Base-by-base conservation (phyloP, 1,284 basidiomycete genomes). In the Cryptococcus sp. region DNA sequence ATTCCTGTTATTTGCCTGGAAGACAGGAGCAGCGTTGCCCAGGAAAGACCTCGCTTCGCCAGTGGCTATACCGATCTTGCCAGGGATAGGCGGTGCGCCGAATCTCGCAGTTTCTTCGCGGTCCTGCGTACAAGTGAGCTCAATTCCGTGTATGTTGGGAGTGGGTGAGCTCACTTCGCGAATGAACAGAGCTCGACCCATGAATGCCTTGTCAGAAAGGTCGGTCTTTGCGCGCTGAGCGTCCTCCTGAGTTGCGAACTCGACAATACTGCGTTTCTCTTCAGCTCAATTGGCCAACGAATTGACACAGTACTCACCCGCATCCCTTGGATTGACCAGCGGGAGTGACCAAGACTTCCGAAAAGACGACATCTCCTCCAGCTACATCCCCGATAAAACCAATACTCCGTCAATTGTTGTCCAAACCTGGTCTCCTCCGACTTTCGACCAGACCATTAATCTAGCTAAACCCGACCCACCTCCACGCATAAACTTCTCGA, bases 401-500 rank as follows among this genome's bases (percentile, higher is more conserved):
- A 54, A 51, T 61, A 39, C 47, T 39, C 20, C 20, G 47, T 48
- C 22, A 47, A 60, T 45, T 42, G 35, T 44, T 38, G 22, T 50
- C 53, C 48, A 54, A 31, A 13, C 7, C 31, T 35, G 31, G 31
- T 10, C 31, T 31, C 31, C 31, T 35, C 31, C 31, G 31, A 8
- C 31, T 35, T 10, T 35, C 31, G 31, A 35, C 31, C 31, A 4
- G 31, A 54, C 46, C 40, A 55, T 51, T 53, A 53, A 19, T n/a
- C 49, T 15, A 50, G 51, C 39, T 23, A 59, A 60, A 46, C 86
- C 86, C 86, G 81, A 94, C 93, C 88, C 90, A 96, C 93, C 93
- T 93, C 91, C 90, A 87, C 89, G 85, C 91, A 95, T 94, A 78
- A 94, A 95, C 87, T 93, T 90, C 85, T 93, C 92, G 81, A 98